Evolutionary conservation across 2,329 filamentous ascomycete genomes (phyloP).

Genomic region (Penicillium hordei): DNA sequence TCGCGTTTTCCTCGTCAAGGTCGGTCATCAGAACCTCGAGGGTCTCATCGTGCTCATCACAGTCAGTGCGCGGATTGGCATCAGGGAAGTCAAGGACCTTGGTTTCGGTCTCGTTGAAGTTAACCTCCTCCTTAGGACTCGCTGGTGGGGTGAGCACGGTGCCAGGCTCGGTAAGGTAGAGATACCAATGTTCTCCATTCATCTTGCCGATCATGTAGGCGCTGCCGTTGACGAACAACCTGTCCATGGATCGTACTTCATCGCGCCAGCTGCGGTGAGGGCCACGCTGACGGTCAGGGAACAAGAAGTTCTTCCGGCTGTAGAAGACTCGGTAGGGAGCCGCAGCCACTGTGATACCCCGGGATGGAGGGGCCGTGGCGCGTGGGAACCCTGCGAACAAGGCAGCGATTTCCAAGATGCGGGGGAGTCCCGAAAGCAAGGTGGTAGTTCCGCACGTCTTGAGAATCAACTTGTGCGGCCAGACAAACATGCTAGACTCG

Average conservation of each 20-base stretch:
- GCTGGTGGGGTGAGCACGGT: conserved; percentile 76
- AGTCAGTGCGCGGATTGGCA: conserved; percentile 25
- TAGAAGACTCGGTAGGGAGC: conserved; percentile 97
- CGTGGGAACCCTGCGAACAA: conserved; percentile 85
- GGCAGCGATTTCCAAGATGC: conserved; percentile 89
- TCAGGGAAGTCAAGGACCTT: conserved; percentile 58
- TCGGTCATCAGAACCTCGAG: conserved; percentile 69
- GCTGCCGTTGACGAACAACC: conserved; percentile 86
- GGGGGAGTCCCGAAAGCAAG: conserved; percentile 81
- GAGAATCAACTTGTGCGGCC: conserved; percentile 97
- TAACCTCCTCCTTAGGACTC: conserved; percentile 62
- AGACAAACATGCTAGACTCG: conserved; percentile 99
- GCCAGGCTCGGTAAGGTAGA: conserved; percentile 90
- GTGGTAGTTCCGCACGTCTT: conserved; percentile 99
- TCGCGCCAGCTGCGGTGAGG: conserved; percentile 97
- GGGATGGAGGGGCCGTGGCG: conserved; percentile 64
- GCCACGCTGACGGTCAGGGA: conserved; percentile 88
- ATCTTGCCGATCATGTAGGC: conserved; percentile 99
- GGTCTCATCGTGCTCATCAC: conserved; percentile 49
- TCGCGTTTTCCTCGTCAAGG: conserved; percentile 64
- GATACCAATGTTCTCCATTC: conserved; percentile 99
- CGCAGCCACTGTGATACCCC: conserved; percentile 71
- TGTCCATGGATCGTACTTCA: conserved; percentile 89
- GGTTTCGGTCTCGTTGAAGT: conserved; percentile 54
- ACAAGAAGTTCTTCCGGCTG: conserved; percentile 97